These are phyloP conservation scores for Plasmodium vinckei DNA, from an alignment of 169 alveolate genomes.

Conservation along the genomic window DNA sequence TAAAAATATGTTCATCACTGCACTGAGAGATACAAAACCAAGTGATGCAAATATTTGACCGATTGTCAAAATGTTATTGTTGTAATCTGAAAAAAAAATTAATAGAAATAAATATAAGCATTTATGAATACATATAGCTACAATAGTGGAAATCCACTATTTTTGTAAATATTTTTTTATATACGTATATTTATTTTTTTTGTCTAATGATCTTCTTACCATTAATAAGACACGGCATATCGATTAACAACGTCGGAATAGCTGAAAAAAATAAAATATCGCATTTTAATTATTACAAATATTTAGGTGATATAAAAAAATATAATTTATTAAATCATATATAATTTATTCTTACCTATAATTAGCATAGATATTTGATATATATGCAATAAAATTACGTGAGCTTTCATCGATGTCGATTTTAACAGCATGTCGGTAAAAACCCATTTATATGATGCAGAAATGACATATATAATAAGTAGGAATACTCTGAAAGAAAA, in stretches of 20 bases:
- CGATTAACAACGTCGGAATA: conserved; percentile 42
- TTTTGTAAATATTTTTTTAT: not conserved
- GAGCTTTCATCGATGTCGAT: conserved; percentile 48
- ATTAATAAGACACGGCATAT: conserved; percentile 26
- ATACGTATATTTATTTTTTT: not conserved
- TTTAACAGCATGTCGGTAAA: conserved; percentile 39
- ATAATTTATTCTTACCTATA: conserved; percentile 19
- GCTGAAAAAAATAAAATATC: conserved; percentile 8
- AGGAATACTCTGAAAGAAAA: conserved; percentile 13
- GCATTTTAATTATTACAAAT: not conserved
- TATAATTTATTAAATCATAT: not conserved
- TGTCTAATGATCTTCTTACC: conserved; percentile 9
- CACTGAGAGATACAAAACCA: conserved; percentile 33
- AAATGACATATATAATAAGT: conserved; percentile 30
- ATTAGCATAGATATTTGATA: conserved; percentile 48
- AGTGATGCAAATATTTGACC: conserved; percentile 30
- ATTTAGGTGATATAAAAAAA: not conserved
- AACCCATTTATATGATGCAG: conserved; percentile 56
- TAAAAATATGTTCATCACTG: conserved; percentile 45
- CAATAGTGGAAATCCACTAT: not conserved
- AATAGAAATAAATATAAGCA: not conserved
- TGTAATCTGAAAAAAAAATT: conserved; percentile 38
- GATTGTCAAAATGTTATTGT: conserved; percentile 24
- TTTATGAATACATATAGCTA: not conserved
- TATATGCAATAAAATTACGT: conserved; percentile 37